Conservation (phyloP, 2,329 filamentous ascomycete genomes). For the Cryphonectria japonica region DNA sequence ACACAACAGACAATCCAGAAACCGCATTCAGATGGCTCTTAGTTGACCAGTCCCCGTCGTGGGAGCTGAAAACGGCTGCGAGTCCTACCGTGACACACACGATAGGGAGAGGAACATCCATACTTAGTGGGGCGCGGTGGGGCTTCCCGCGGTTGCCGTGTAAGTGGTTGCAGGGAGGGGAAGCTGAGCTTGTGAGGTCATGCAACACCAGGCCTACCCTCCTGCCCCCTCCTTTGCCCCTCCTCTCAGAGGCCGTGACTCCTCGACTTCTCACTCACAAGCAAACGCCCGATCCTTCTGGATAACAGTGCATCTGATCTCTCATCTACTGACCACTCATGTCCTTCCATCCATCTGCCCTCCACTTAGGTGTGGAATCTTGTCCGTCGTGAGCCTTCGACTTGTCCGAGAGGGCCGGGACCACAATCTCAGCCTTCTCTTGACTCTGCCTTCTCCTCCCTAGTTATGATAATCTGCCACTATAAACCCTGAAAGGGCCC, state of each 20-base stretch:
- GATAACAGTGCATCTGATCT: not conserved
- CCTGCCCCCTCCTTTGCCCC: not conserved
- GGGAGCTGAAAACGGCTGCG: slow-evolving; percentile 2
- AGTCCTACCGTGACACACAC: not conserved
- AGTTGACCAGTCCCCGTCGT: not conserved
- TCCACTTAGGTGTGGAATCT: not conserved
- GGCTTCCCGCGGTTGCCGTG: slow-evolving; percentile 10
- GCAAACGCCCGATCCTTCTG: not conserved
- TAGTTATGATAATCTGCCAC: not conserved
- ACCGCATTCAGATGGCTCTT: not conserved
- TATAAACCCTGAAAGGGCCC: not conserved
- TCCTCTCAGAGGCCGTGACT: not conserved
- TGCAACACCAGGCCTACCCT: slow-evolving; percentile 5
- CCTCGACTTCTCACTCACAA: not conserved
- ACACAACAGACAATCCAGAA: not conserved
- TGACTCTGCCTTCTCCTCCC: not conserved
- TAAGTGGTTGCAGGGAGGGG: slow-evolving; percentile 16
- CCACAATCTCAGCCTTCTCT: not conserved
- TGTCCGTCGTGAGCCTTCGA: not conserved
- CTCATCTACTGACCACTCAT: not conserved
- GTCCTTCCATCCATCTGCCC: not conserved
- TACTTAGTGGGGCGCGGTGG: slow-evolving; percentile 6
- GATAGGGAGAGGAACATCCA: not conserved
- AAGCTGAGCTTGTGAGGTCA: slow-evolving; percentile 14
- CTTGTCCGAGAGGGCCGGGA: not conserved